Evolutionary conservation across 2,329 filamentous ascomycete species (phyloP), one percentile per base, ranked within the genome.

Genomic region (Aotearoamyces nothofagi): DNA sequence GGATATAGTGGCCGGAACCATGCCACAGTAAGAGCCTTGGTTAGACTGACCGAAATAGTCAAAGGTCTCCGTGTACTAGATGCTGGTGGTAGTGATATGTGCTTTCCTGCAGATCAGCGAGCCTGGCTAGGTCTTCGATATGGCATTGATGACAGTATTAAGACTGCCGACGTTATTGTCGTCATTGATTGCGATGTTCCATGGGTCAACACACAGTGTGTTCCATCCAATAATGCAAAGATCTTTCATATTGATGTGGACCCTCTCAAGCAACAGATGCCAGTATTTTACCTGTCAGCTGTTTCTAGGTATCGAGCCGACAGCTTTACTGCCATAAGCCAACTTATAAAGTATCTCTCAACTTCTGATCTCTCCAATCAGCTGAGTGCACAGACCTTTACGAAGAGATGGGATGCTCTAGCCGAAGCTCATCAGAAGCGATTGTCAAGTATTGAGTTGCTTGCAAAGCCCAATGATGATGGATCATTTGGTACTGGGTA

Each of bases 101-200:
- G 74, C 45, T 84, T 86, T 53, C 79, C 78, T 0, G 73, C 69
- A 1, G 60, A 76, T 30, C 78, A 84, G 41, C 69, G 65, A 2
- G 69, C 56, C 1, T 81, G 69, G 57, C 47, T 82, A 9, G 77
- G 86, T 2, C 51, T 90, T 29, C 65, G 73, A 24, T 92, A 75
- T 42, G 82, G 82, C 3, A 62, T 68, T 3, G 78, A 92, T 29
- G 70, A 80, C 2, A 61, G 63, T 23, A 80, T 93, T 47, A 66
- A 63, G 25, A 70, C 70, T 0, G 82, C 86, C 1, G 87, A 94
- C 49, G 69, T 83, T 8, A 92, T 94, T 34, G 40, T 94, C 1
- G 76, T 93, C 3, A 47, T 92, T 14, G 79, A 94, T 51, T 92
- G 83, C 38, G 49, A 94, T 46, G 83, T 93, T 0, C 86, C 86